Evolutionary conservation across 2,329 filamentous ascomycete genomes (phyloP), one percentile per base, ranked within the genome.

Genomic region (Epichloe elymi): DNA sequence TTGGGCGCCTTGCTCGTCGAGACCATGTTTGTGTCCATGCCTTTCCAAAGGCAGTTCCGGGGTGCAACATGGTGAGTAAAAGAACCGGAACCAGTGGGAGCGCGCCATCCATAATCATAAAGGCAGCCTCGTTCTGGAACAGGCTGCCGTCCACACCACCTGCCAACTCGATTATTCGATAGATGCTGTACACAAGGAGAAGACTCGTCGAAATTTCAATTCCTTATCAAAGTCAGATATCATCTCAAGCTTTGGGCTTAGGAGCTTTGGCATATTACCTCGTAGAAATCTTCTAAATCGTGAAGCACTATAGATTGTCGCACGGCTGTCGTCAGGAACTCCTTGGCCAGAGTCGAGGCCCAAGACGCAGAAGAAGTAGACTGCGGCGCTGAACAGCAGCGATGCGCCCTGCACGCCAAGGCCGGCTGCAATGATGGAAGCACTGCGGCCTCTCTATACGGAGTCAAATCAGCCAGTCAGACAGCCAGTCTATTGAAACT

Each of bases 271-370:
- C 10, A 2, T 11, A 8, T 43, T 66, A 78, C 75, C 65, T 48
- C 70, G 56, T 4, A 76, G 60, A 41, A 74, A 74, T 4, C 61
- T 59, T 49, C 63, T 71, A 56, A 76, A 78, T 5, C 61, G 60
- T 0, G 58, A 51, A 2, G 72, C 72, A 8, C 62, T 63, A 55
- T 75, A 75, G 15, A 74, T 58, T 2, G 59, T 54, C 0, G 66
- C 61, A 51, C 69, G 68, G 14, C 60, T 67, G 4, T 62, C 59
- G 53, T 75, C 70, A 8, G 72, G 61, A 14, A 60, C 56, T 33
- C 68, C 64, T 36, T 62, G 63, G 15, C 66, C 65, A 14, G 64
- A 67, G 46, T 63, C 63, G 7, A 75, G 55, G 37, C 63, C 62
- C 36, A 69, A 57, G 14, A 66, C 65, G 41, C 75, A 73, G 55